Conservation (phyloP, 148 eudicot species). For the Rhododendron vialii region DNA sequence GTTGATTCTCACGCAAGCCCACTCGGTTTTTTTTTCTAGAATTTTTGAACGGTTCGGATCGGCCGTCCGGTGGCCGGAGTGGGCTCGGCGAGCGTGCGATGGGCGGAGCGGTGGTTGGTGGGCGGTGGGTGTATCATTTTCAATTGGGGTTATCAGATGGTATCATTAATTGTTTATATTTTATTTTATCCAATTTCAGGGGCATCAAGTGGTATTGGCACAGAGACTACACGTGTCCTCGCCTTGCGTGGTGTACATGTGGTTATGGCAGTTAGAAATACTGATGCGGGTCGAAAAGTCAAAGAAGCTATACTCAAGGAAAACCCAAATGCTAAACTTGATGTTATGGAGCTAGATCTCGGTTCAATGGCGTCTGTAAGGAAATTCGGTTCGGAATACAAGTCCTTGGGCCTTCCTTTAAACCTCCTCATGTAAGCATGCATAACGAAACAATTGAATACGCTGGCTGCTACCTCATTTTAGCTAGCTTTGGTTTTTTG, state of each 20-base stretch:
- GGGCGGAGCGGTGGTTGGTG: no score
- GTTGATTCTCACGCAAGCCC: no score
- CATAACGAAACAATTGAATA: background rate
- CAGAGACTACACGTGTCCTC: background rate
- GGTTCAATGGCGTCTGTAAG: slow-evolving; percentile 68
- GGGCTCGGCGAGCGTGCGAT: no score
- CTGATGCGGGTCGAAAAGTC: slow-evolving; percentile 47
- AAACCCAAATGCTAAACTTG: slow-evolving; percentile 69
- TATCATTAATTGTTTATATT: background rate
- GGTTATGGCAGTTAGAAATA: slow-evolving; percentile 5
- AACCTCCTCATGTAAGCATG: slow-evolving; percentile 73
- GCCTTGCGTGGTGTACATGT: background rate
- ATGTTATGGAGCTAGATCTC: slow-evolving; percentile 86
- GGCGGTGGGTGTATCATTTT: no score
- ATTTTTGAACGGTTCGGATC: no score
- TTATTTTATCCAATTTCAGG: slow-evolving; percentile 41
- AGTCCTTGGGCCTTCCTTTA: slow-evolving; percentile 21
- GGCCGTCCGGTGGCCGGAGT: no score
- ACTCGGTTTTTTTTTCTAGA: no score
- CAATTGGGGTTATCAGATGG: background rate
- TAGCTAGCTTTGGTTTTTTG: background rate
- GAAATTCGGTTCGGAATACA: slow-evolving; percentile 69
- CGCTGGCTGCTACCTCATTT: background rate
- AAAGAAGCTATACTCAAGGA: slow-evolving; percentile 59
- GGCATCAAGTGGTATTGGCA: slow-evolving; percentile 65